phyloP scores from a whole-genome alignment of 352 stramenopile species.

The Phytophthora lateralis region DNA sequence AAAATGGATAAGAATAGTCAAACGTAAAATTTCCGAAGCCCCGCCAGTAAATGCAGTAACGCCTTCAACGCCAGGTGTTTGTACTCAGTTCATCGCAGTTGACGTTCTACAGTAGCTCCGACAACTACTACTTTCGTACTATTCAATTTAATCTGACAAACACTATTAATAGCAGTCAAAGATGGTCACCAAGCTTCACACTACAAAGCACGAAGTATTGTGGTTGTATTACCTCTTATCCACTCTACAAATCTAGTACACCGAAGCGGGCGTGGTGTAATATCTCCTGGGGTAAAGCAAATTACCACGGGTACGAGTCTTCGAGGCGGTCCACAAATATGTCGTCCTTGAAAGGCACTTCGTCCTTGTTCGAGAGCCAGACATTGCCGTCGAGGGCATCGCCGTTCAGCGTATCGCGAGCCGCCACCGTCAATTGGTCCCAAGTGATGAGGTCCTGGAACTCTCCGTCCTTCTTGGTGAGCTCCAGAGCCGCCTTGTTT shows the following conservation, averaged over 20 bases:
- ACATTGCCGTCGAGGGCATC: conserved; percentile 15
- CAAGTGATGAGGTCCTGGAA: conserved; percentile 36
- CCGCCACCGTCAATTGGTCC: conserved; percentile 32
- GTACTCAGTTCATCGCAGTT: too few species aligned
- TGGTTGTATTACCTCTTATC: background rate
- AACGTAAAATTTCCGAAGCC: too few species aligned
- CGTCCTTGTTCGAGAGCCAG: conserved; percentile 12
- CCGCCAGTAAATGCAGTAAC: too few species aligned
- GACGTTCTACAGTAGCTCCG: too few species aligned
- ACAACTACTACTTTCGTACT: too few species aligned
- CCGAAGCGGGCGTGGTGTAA: background rate
- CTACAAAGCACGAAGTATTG: background rate
- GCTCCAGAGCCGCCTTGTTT: conserved; percentile 20
- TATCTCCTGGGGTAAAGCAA: background rate
- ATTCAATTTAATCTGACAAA: too few species aligned
- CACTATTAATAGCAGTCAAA: too few species aligned
- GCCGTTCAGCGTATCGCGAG: conserved; percentile 22
- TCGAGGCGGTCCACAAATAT: conserved; percentile 17
- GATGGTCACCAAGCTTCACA: too few species aligned
- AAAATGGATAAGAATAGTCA: too few species aligned
- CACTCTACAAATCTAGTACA: background rate
- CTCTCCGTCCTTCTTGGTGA: conserved; percentile 30
- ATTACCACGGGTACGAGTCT: conserved; percentile 19
- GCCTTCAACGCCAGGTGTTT: too few species aligned
- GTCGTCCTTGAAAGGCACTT: conserved; percentile 23